Conservation (phyloP, 208 protist genomes). For the Trypanosoma grayi region DNA sequence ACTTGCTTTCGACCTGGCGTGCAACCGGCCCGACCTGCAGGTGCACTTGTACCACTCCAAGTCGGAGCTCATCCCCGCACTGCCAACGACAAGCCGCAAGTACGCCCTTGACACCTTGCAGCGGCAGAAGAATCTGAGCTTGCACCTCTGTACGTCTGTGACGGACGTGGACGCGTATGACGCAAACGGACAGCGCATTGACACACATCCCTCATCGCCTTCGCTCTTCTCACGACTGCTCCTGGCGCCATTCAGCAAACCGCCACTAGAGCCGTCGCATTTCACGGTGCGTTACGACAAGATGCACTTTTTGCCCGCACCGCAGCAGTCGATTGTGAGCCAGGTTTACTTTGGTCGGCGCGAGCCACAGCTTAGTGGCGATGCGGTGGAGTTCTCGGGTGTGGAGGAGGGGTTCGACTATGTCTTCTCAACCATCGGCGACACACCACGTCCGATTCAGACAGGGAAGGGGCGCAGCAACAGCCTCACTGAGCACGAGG, state of each 20-base stretch:
- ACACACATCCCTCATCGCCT: no score
- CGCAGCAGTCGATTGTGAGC: slow-evolving; percentile 68
- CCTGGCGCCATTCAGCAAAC: no score
- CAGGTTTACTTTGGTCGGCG: slow-evolving; percentile 71
- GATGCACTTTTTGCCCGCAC: slow-evolving; percentile 36
- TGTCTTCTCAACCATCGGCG: slow-evolving; percentile 74
- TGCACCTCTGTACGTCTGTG: slow-evolving; percentile 54
- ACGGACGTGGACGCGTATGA: slow-evolving; percentile 44
- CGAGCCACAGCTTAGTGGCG: slow-evolving; percentile 28
- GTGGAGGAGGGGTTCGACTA: slow-evolving; percentile 69
- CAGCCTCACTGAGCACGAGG: slow-evolving; percentile 69
- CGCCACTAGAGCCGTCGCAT: slow-evolving; percentile 23
- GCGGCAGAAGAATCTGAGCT: slow-evolving; percentile 40
- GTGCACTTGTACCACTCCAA: slow-evolving; percentile 77
- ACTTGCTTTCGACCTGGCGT: slow-evolving; percentile 65
- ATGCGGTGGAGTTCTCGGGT: slow-evolving; percentile 28
- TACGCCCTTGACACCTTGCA: slow-evolving; percentile 60
- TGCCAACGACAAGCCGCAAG: slow-evolving; percentile 55
- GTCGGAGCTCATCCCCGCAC: slow-evolving; percentile 53
- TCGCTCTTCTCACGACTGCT: no score
- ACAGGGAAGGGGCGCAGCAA: slow-evolving; percentile 33
- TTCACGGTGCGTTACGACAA: slow-evolving; percentile 56
- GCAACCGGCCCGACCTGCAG: slow-evolving; percentile 48
- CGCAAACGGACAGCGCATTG: slow-evolving; percentile 23
- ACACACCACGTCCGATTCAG: slow-evolving; percentile 62